Evolutionary conservation across 768 basidiomycete genomes (phyloP).

Genomic region (Melanogaster broomeanus): DNA sequence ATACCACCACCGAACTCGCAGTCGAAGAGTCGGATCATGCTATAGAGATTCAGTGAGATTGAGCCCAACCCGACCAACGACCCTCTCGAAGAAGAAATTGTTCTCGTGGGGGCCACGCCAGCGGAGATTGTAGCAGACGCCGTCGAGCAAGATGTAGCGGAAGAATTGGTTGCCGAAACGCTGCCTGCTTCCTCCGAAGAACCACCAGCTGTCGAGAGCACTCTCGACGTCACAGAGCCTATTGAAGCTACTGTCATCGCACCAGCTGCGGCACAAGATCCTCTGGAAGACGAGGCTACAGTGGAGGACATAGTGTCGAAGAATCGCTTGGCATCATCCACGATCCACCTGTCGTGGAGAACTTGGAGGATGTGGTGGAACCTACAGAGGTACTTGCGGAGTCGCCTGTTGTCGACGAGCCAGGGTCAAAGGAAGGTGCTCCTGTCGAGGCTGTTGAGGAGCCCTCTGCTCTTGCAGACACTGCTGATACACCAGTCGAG

Average conservation of each 20-base stretch:
- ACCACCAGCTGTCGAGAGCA: too few relatives aligned
- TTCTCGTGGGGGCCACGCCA: not conserved
- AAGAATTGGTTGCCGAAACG: not conserved
- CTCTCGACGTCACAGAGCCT: too few relatives aligned
- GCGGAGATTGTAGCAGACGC: not conserved
- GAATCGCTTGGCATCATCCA: too few relatives aligned
- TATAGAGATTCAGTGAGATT: too few relatives aligned
- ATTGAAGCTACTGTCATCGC: too few relatives aligned
- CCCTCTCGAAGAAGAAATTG: not conserved
- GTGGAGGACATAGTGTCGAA: too few relatives aligned
- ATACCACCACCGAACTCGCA: too few relatives aligned
- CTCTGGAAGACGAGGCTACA: not conserved
- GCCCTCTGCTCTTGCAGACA: not conserved
- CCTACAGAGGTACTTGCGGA: too few relatives aligned
- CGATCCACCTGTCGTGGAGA: too few relatives aligned
- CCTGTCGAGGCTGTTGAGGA: not conserved
- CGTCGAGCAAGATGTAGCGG: slow-evolving; percentile 1
- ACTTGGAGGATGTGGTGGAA: too few relatives aligned
- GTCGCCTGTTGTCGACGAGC: not conserved
- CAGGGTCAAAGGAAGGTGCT: not conserved
- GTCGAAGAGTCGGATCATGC: too few relatives aligned
- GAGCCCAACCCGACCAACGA: too few relatives aligned
- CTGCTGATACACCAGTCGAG: not conserved
- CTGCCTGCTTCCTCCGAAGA: not conserved
- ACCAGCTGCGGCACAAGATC: not conserved